These are phyloP conservation scores for Phytopythium oedochilum DNA, from an alignment of 352 stramenopile species.

Conservation along the genomic window DNA sequence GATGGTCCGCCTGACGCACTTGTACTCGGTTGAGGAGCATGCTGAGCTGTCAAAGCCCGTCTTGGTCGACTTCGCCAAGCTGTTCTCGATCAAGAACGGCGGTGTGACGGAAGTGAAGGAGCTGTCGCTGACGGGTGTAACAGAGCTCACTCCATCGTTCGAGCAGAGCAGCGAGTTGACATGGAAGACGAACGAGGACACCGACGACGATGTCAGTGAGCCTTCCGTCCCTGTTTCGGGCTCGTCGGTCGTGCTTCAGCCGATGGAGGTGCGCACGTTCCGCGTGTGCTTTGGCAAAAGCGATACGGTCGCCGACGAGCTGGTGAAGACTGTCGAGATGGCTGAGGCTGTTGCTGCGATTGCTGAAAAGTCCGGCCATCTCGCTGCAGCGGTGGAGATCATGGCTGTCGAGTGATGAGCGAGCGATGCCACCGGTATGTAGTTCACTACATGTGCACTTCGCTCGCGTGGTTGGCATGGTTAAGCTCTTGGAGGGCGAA, in stretches of 20 bases:
- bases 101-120: constrained; percentile 72
- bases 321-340: constrained; percentile 3
- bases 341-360: background rate
- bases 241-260: constrained; percentile 64
- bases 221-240: constrained; percentile 41
- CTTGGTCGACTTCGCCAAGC: constrained; percentile 61
- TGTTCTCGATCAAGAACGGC: constrained; percentile 48
- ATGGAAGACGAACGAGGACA: constrained; percentile 25
- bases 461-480: background rate
- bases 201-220: constrained; percentile 20
- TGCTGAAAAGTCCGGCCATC: background rate
- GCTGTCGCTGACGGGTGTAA: constrained; percentile 84
- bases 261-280: constrained; percentile 95
- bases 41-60: constrained; percentile 66
- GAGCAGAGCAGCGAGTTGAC: constrained; percentile 13
- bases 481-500: background rate
- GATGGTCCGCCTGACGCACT: constrained; percentile 92
- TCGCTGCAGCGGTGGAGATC: background rate
- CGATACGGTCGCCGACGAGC: background rate
- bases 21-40: constrained; percentile 90
- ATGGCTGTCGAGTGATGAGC: background rate
- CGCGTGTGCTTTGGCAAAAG: constrained; percentile 49
- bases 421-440: background rate
- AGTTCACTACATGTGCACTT: background rate
- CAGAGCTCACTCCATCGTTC: constrained; percentile 40